A percentile compares a stretch with the other conserved stretches of the same genome.
Conservation (phyloP, 805 yeast genomes). For the Nakazawaea molendinolei region DNA sequence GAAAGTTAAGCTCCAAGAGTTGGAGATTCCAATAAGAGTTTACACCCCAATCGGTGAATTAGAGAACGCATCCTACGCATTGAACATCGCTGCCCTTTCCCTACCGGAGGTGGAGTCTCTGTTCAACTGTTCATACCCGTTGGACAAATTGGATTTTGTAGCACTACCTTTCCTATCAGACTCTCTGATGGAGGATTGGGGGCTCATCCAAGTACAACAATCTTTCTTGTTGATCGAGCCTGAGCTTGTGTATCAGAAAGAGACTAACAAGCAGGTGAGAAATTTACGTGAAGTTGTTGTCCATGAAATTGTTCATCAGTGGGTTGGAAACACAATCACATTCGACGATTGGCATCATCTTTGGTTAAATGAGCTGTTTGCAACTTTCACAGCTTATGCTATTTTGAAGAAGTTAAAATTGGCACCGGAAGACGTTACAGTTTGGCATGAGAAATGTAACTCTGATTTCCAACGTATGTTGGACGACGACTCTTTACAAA, state of each 20-base stretch:
- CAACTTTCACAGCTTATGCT: slow-evolving; percentile 61
- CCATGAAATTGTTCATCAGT: slow-evolving; percentile 76
- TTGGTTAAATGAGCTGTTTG: slow-evolving; percentile 76
- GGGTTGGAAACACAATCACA: slow-evolving; percentile 66
- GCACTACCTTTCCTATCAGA: slow-evolving; percentile 67
- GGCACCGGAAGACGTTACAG: slow-evolving; percentile 18
- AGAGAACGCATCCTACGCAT: slow-evolving; percentile 39
- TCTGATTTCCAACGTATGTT: slow-evolving; percentile 24
- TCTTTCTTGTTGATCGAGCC: slow-evolving; percentile 7
- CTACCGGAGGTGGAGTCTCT: slow-evolving; percentile 41
- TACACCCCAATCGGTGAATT: slow-evolving; percentile 51
- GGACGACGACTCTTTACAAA: slow-evolving; percentile 28
- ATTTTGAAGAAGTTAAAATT: slow-evolving; percentile 25
- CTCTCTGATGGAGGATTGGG: slow-evolving; percentile 81
- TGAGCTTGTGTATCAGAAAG: background rate
- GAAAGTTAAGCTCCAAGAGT: slow-evolving; percentile 20
- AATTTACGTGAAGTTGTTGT: slow-evolving; percentile 50
- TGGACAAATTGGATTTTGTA: slow-evolving; percentile 59
- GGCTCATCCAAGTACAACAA: slow-evolving; percentile 35
- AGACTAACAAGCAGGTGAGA: slow-evolving; percentile 21
- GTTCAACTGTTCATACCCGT: slow-evolving; percentile 44
- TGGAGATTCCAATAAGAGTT: slow-evolving; percentile 40
- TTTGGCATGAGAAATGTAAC: slow-evolving; percentile 27
- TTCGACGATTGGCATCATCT: slow-evolving; percentile 63
- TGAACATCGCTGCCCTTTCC: slow-evolving; percentile 38